A percentile compares a stretch with the other conserved stretches of the same genome.
phyloP scores from a whole-genome alignment of 331 rosid genomes.

The Malus hybrid region DNA sequence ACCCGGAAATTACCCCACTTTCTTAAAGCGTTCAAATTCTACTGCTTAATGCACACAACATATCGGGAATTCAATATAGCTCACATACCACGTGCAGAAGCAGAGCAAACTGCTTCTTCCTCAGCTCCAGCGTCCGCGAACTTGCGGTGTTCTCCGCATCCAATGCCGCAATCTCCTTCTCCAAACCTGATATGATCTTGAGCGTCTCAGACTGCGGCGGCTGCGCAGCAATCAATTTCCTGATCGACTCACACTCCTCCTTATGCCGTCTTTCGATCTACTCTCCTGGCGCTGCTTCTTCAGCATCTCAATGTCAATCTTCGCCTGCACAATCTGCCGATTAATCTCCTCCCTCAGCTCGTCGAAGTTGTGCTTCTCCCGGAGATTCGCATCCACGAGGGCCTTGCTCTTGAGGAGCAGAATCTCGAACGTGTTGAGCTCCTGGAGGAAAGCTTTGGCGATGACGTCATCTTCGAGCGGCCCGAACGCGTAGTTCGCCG shows the following conservation, averaged over 20 bases:
- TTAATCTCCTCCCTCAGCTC: constrained; percentile 75
- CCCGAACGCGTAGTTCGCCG: constrained; percentile 70
- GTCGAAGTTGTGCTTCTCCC: constrained; percentile 79
- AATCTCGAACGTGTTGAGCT: constrained; percentile 71
- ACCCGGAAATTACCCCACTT: background rate
- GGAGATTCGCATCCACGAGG: constrained; percentile 63
- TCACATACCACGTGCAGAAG: constrained; percentile 75
- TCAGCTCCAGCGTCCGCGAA: constrained; percentile 37
- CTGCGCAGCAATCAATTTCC: constrained; percentile 69
- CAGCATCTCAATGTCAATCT: constrained; percentile 56
- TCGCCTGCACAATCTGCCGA: constrained; percentile 58
- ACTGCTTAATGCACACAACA: background rate
- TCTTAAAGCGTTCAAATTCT: background rate
- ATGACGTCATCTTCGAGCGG: constrained; percentile 60
- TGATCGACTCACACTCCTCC: constrained; percentile 86
- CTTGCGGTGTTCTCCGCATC: constrained; percentile 72
- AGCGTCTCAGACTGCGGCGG: constrained; percentile 61
- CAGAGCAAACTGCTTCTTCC: constrained; percentile 82
- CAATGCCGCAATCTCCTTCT: constrained; percentile 61
- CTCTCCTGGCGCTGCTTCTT: constrained; percentile 74
- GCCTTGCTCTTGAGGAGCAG: constrained; percentile 82
- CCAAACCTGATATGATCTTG: constrained; percentile 46
- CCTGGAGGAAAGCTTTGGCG: constrained; percentile 72
- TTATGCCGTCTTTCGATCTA: constrained; percentile 77
- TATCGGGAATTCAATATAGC: background rate